Base-by-base conservation (phyloP, 306 rosid genomes). In the Vigna mungo region DNA sequence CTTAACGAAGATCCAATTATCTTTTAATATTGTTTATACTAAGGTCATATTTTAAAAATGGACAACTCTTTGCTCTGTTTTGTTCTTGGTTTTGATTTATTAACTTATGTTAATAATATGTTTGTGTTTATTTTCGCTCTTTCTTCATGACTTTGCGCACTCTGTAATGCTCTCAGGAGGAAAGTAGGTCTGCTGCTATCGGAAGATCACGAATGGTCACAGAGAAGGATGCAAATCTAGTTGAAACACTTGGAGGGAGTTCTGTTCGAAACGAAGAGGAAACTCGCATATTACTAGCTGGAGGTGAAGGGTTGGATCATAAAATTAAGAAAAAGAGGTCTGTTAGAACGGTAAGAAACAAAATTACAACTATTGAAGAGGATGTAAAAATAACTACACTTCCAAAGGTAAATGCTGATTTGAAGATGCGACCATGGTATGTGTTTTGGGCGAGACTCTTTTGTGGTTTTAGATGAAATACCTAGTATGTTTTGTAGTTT, bases 281-380 rank as follows among this genome's bases (percentile, higher is more conserved):
- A 83, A 89, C 94, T 75, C 92, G 94, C 70, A 87, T 90, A 85
- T 81, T 91, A 83, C 97, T 88, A 81, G 90, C 92, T 70, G 94
- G 92, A 43, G 96, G 96, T 71, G 97, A 94, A 86, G 91, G 91
- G 55, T 90, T 90, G 87, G 96, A 91, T 86, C 87, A 91, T 62
- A 94, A 92, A 72, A 84, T 87, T 68, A 94, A 94, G 85, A 91
- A 91, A 91, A 94, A 80, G 79, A 91, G 97, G 52, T 88, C 98
- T 58, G 91, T 94, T 54, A 97, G 97, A 78, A 81, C 93, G 74
- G 94, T 87, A 61, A 88, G 90, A 59, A 87, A 86, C 71, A 89
- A 93, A 79, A 71, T 87, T 78, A 73, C 82, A 30, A 70, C 80
- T 78, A 87, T 86, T 39, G 96, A 94, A 37, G 82, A 86, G 68